These are phyloP conservation scores for Leonotis leonurus DNA, from an alignment of 257 asterid species.

Conservation along the genomic window DNA sequence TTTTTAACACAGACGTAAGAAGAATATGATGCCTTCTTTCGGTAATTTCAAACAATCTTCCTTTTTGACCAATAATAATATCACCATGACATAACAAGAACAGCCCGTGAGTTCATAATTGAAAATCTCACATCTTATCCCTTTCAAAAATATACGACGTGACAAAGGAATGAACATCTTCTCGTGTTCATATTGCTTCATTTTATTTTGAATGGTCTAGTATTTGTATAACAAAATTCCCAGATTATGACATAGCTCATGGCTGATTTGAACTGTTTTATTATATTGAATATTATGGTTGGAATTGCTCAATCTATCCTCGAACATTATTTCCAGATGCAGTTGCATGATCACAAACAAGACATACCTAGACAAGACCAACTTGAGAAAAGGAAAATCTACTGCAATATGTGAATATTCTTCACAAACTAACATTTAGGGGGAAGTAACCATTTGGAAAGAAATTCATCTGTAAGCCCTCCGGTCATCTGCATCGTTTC, in stretches of 20 bases:
- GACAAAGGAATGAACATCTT: not conserved
- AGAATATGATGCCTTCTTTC: not conserved
- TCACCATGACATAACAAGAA: not conserved
- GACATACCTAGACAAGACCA: constrained; percentile 12
- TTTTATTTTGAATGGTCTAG: too few species aligned
- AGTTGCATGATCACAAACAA: not conserved
- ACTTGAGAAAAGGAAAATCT: too few species aligned
- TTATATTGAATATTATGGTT: not conserved
- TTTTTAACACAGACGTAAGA: not conserved
- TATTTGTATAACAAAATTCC: too few species aligned
- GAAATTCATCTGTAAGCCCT: constrained; percentile 21
- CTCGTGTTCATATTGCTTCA: too few species aligned
- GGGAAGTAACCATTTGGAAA: not conserved
- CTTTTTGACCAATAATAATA: not conserved
- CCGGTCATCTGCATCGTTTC: constrained; percentile 15
- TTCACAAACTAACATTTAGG: not conserved
- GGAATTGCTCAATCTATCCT: not conserved
- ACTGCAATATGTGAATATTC: not conserved
- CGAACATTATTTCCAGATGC: constrained; percentile 3
- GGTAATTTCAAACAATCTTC: not conserved
- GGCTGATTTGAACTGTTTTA: not conserved
- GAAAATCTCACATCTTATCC: not conserved
- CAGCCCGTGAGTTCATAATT: not conserved
- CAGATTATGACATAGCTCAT: not conserved
- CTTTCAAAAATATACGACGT: too few species aligned